Base-by-base conservation (phyloP, 306 rosid species). In the Dalbergia oliveri region DNA sequence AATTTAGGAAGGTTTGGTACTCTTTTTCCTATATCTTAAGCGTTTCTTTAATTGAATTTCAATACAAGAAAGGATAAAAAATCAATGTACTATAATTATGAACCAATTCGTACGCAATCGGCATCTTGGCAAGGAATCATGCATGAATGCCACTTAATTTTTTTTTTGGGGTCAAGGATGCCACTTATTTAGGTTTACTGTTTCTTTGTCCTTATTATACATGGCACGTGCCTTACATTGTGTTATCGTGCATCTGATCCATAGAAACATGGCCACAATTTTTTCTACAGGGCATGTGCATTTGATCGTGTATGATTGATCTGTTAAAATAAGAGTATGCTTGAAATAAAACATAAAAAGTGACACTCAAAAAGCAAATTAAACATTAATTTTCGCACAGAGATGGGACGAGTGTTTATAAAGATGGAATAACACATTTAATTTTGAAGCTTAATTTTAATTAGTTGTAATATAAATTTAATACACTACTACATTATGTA, bases 91-190 rank as follows among this genome's bases (percentile, higher is more conserved):
- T 23, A 15, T 75, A 45, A 58, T 26, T 61, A 12, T 76, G 23
- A 34, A 76, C n/a, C 64, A 18, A 50, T 51, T 14, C 65, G 56
- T 65, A 50, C 54, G 73, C 56, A 76, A 35, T 76, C 44, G 3
- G 54, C 65, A 51, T 65, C 16, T 9, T 26, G 23, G 53, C 62
- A 19, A 64, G 5, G 56, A 51, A 64, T 51, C 31, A 26, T 1
- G 31, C 56, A 51, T 77, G 81, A 64, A 35, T 26, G 31, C 2
- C 31, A 26, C 31, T 26, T 26, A 26, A 0, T 26, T 26, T 26
- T 0, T 26, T 26, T 0, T 26, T 26, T 26, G 31, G 31, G 31
- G 31, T 26, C 31, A 2, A 26, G 31, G 7, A 37, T 18, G 66
- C 44, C 63, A 76, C 56, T 37, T 35, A 66, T 54, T 39, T 15